Evolutionary conservation across 2,329 filamentous ascomycete species (phyloP), one percentile per base, ranked within the genome.

Genomic region (Rhytidhysteron rufulum): DNA sequence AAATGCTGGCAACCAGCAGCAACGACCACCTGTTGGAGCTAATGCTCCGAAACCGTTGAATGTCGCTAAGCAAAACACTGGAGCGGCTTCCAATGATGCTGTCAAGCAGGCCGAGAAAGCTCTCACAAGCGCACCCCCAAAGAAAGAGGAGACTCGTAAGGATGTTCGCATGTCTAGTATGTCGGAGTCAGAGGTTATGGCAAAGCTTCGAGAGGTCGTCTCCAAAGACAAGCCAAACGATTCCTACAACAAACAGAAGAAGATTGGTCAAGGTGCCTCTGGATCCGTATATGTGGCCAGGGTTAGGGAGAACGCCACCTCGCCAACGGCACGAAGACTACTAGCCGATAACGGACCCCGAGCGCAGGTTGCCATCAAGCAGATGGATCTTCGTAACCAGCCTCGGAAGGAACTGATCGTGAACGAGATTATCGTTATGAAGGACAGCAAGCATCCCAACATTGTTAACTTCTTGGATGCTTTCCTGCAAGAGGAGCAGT

Each of bases 381-480:
- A 98, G 71, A 98, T 98, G 93, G 93, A 98, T 70, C 79, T 98
- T 41, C 88, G 91, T 37, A 93, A 95, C 62, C 93, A 98, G 67
- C 93, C 93, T 34, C 80, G 93, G 43, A 98, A 98, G 75, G 93
- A 98, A 69, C 73, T 98, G 58, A 98, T 98, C 60, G 93, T 98
- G 39, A 98, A 98, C 66, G 93, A 98, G 62, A 98, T 98, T 60
- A 94, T 98, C 72, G 93, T 98, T 44, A 98, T 98, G 93, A 96
- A 97, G 73, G 93, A 98, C 71, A 95, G 88, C 74, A 87, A 90
- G 63, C 93, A 98, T 67, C 84, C 86, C 45, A 98, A 98, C 68
- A 98, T 98, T 73, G 93, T 98, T 68, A 98, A 98, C 70, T 98
- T 95, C 71, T 73, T 98, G 24, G 93, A 98, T 55, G 90, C 91